These are phyloP conservation scores for Backusella mclennaniae DNA, from an alignment of 192 early-diverging fungal species.

Conservation along the genomic window DNA sequence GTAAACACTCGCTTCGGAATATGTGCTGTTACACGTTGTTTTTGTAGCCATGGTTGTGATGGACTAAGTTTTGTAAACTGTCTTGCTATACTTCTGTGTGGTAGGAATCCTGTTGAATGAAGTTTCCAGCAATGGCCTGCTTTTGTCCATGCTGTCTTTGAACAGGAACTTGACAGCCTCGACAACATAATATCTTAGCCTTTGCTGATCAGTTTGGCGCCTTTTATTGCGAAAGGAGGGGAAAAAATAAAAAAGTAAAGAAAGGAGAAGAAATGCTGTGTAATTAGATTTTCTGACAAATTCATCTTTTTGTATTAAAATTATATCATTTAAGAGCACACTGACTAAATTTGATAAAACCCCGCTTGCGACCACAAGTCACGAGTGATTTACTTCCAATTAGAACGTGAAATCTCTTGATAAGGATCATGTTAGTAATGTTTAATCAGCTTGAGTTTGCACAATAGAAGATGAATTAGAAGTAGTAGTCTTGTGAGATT, in stretches of 20 bases:
- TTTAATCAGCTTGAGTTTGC: neutral
- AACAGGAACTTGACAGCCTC: neutral
- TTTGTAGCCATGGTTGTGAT: neutral
- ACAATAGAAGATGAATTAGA: too few relatives aligned
- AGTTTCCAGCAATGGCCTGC: slow-evolving; percentile 1
- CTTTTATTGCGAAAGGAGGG: neutral
- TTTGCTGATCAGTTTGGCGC: neutral
- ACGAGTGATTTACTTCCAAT: neutral
- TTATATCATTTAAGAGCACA: slow-evolving; percentile 1
- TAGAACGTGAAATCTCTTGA: neutral
- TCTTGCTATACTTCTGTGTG: neutral
- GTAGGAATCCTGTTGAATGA: slow-evolving; percentile 6
- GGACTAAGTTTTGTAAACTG: neutral
- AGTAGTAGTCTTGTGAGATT: too few relatives aligned
- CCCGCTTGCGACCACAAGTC: neutral
- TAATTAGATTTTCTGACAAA: neutral
- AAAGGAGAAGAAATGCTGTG: neutral
- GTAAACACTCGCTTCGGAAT: slow-evolving; percentile 1
- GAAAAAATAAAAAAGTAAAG: neutral
- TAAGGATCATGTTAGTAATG: neutral
- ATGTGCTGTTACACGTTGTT: neutral
- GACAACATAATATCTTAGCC: neutral
- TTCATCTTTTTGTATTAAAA: neutral
- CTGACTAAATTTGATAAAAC: neutral
- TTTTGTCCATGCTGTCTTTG: neutral